These are phyloP conservation scores for Apiotrichum mycotoxinovorans DNA, from an alignment of 1,284 basidiomycete genomes.

Conservation along the genomic window DNA sequence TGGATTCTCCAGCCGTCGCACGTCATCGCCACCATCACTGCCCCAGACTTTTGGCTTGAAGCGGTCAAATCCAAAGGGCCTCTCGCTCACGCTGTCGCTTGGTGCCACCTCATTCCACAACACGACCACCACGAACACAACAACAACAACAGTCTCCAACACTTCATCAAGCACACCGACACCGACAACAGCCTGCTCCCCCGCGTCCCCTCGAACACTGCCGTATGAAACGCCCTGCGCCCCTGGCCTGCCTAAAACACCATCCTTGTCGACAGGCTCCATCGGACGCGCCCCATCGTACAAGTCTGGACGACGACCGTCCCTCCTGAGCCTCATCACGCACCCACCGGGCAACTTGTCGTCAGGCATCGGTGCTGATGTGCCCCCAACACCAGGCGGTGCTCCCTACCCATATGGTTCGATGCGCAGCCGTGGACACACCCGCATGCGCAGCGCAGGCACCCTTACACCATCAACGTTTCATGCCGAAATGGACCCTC, in stretches of 20 bases:
- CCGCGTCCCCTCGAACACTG: slow-evolving; percentile 17
- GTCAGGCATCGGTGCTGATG: neutral
- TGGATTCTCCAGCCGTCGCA: slow-evolving; percentile 5
- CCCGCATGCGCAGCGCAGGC: slow-evolving; percentile 32
- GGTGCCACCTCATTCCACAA: slow-evolving; percentile 22
- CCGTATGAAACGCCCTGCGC: slow-evolving; percentile 35
- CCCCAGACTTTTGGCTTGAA: slow-evolving; percentile 27
- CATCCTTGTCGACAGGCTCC: slow-evolving; percentile 25
- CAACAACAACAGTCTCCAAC: too few relatives aligned
- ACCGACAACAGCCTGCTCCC: slow-evolving; percentile 15
- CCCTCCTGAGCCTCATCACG: slow-evolving; percentile 39
- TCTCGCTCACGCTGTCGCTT: slow-evolving; percentile 34
- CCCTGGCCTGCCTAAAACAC: slow-evolving; percentile 37
- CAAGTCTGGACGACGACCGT: slow-evolving; percentile 28
- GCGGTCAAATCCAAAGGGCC: slow-evolving; percentile 39
- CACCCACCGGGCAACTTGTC: slow-evolving; percentile 25
- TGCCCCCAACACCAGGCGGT: slow-evolving; percentile 5
- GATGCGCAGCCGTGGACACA: slow-evolving; percentile 18
- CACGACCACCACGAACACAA: slow-evolving; percentile 10
- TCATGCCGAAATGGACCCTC: slow-evolving; percentile 11
- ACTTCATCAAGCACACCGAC: slow-evolving; percentile 13
- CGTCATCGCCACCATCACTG: slow-evolving; percentile 14
- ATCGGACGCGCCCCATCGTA: slow-evolving; percentile 18
- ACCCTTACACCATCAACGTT: neutral
- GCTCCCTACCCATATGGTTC: slow-evolving; percentile 19